Evolutionary conservation across 371 early-diverging fungal species (phyloP), one percentile per base, ranked within the genome.

Genomic region (Mortierella sp.): DNA sequence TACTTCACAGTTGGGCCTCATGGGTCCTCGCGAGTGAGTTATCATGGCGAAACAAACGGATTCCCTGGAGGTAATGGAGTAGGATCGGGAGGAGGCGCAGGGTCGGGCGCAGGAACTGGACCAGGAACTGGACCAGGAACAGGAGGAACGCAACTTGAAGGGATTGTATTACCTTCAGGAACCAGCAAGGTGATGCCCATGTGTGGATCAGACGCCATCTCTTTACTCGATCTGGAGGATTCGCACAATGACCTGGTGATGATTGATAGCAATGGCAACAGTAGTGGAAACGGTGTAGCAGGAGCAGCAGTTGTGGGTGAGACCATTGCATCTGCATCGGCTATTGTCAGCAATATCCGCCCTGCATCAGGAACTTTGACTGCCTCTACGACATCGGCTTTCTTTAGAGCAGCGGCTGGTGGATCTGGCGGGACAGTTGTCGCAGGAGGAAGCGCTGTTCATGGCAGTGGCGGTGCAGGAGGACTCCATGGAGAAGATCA

Each of bases 211-310:
- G 76, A 76, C 24, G 69, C 76, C 9, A 69, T 76, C 48, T 76
- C 76, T 0, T 43, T 76, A 31, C 52, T 69, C 18, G 68, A 76
- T 50, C 56, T 69, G 42, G 76, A 76, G 3, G 76, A 76, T 39
- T 51, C 73, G 1, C 67, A 62, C n/a, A 57, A 72, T 27, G 76
- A 76, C 28, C 54, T 76, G 26, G 70, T 76, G 12, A 65, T 76
- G 69, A 69, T 76, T 27, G 76, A 76, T 54, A 76, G 76, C 30
- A 69, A 69, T 47, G 69, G 70, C 19, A 76, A 76, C 23, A 76
- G 70, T 16, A 61, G 61, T 23, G 58, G 61, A 3, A 57, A 47
- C 18, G 70, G 70, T 2, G 65, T 68, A 3, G 39, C 59, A 2
- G 76, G 70, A 21, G 34, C 65, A 3, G 76, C 76, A 2, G 52